A percentile compares a stretch with the other conserved stretches of the same genome.
These are phyloP conservation scores for Hypocrella siamensis DNA, from an alignment of 2,329 filamentous ascomycete genomes.

Conservation along the genomic window DNA sequence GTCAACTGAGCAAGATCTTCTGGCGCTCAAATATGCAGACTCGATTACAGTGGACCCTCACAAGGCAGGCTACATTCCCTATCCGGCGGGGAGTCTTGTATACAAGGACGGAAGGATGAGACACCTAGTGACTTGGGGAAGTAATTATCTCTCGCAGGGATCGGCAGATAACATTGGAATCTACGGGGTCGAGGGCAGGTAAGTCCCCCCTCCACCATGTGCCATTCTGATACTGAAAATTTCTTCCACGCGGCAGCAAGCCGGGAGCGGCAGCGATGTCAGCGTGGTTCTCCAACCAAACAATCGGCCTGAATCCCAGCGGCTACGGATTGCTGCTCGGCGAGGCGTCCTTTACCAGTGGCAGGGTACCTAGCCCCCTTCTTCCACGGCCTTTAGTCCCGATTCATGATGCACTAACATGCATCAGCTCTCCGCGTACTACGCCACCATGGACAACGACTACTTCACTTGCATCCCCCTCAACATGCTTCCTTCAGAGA, in stretches of 20 bases:
- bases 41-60: slow-evolving; percentile 32
- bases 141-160: slow-evolving; percentile 22
- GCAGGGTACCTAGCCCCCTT: slow-evolving; percentile 13
- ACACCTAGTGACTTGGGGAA: slow-evolving; percentile 26
- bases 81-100: slow-evolving; percentile 26
- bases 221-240: background rate
- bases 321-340: slow-evolving; percentile 26
- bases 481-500: slow-evolving; percentile 23
- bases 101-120: slow-evolving; percentile 28
- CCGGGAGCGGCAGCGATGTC: slow-evolving; percentile 28
- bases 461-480: slow-evolving; percentile 24
- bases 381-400: accelerated
- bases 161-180: slow-evolving; percentile 23
- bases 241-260: slow-evolving; percentile 15
- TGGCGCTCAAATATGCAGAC: slow-evolving; percentile 22
- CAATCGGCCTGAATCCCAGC: slow-evolving; percentile 21
- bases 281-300: slow-evolving; percentile 26
- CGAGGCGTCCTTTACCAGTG: slow-evolving; percentile 27
- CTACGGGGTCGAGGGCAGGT: slow-evolving; percentile 28
- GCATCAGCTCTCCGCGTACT: slow-evolving; percentile 21
- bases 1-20: slow-evolving; percentile 21
- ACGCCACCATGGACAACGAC: slow-evolving; percentile 20
- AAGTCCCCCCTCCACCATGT: slow-evolving; percentile 1
- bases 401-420: no score
- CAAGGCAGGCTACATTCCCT: slow-evolving; percentile 29